These are phyloP conservation scores for Fomitopsis palustris DNA, from an alignment of 1,284 basidiomycete species.

Conservation along the genomic window DNA sequence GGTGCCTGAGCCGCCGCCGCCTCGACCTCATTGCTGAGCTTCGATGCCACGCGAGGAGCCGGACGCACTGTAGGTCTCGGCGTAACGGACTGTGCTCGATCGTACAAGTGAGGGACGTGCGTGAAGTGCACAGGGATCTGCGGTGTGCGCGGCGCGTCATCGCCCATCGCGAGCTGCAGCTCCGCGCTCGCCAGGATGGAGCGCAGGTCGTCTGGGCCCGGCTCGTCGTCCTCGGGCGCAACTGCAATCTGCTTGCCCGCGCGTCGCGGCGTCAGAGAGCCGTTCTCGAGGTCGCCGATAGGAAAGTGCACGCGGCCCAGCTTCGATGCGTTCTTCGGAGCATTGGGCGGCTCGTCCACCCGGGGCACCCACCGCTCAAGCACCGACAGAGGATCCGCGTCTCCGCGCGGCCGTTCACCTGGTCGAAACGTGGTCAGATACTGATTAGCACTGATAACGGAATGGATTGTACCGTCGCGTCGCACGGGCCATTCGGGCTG, in stretches of 20 bases:
- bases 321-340: neutral
- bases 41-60: conserved; percentile 1
- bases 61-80: neutral
- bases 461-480: neutral
- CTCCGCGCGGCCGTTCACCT: neutral
- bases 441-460: neutral
- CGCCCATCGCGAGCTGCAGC: neutral
- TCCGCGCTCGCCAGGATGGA: neutral
- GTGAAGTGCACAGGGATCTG: conserved; percentile 2
- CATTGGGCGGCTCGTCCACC: neutral
- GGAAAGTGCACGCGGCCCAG: neutral
- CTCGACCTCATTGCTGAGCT: neutral
- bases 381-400: neutral
- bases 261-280: neutral
- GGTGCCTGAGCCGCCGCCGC: neutral
- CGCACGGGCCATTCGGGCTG: neutral
- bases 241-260: neutral
- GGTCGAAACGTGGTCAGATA: neutral
- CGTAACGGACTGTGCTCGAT: conserved; percentile 4
- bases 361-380: neutral
- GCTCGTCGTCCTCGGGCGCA: neutral
- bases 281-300: neutral
- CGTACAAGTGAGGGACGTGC: neutral
- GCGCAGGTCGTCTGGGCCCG: neutral
- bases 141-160: neutral